These are phyloP conservation scores for Silene latifolia DNA, from an alignment of 148 eudicot species.

Conservation along the genomic window DNA sequence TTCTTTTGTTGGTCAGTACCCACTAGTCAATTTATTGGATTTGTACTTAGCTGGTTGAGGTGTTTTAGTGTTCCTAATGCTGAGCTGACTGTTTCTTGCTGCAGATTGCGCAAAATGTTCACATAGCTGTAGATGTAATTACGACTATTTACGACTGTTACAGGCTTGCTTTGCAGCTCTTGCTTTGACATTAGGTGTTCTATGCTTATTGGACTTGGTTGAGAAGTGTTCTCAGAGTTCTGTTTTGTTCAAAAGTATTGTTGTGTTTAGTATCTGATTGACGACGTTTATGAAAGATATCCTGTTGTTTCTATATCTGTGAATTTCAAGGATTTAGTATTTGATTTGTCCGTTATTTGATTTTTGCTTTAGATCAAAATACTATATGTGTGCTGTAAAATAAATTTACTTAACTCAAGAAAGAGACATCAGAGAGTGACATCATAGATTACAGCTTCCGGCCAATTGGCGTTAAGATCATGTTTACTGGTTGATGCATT, in stretches of 20 bases:
- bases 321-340: background rate
- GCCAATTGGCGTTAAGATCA: conserved; percentile 3
- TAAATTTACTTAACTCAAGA: background rate
- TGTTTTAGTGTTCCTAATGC: conserved; percentile 12
- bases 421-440: background rate
- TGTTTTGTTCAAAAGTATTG: background rate
- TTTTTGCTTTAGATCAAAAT: background rate
- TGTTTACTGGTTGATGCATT: background rate
- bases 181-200: background rate
- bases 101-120: too few relatives aligned
- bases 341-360: background rate
- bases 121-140: too few relatives aligned
- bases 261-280: background rate
- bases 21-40: conserved; percentile 22
- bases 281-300: background rate
- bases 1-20: conserved; percentile 8
- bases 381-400: background rate
- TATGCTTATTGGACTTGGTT: background rate
- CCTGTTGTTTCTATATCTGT: background rate
- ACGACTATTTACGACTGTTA: background rate
- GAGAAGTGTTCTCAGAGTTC: background rate
- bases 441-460: background rate
- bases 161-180: background rate
- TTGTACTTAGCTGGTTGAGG: conserved; percentile 20
- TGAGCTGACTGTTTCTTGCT: conserved; percentile 15